Percentiles rank a stretch among this genome's conserved stretches.
phyloP scores from a whole-genome alignment of 768 basidiomycete genomes.

The Tephrocybe rancida region DNA sequence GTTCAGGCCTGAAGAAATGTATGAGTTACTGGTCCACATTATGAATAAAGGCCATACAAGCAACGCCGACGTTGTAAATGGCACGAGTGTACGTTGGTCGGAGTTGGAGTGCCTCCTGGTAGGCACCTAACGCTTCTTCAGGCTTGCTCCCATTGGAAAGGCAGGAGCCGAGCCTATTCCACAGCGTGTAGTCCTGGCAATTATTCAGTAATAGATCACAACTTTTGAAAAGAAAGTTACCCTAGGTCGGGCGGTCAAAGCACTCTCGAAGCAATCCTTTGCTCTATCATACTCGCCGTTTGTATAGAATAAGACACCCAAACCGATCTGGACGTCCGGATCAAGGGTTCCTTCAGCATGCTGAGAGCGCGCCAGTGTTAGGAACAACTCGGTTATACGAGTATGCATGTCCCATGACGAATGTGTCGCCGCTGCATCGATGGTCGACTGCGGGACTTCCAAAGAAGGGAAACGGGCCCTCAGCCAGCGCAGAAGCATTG shows the following conservation, averaged over 20 bases:
- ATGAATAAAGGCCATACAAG: slow-evolving; percentile 59
- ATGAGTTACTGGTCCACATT: slow-evolving; percentile 4
- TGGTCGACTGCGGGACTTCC: slow-evolving; percentile 55
- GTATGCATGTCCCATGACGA: slow-evolving; percentile 84
- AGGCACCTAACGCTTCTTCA: slow-evolving; percentile 90
- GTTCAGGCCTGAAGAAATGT: slow-evolving; percentile 71
- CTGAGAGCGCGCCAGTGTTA: slow-evolving; percentile 81
- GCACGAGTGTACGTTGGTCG: slow-evolving; percentile 97
- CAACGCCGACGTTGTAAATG: slow-evolving; percentile 97
- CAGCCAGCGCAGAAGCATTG: slow-evolving; percentile 87
- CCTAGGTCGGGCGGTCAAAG: slow-evolving; percentile 76
- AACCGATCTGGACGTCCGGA: slow-evolving; percentile 89
- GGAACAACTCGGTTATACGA: slow-evolving; percentile 79
- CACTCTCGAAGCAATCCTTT: slow-evolving; percentile 93
- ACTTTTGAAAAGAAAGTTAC: slow-evolving; percentile 20
- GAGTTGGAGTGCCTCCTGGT: slow-evolving; percentile 86
- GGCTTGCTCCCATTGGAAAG: slow-evolving; percentile 94
- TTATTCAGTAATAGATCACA: neutral
- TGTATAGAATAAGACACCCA: slow-evolving; percentile 92
- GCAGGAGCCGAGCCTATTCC: slow-evolving; percentile 95
- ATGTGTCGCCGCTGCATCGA: slow-evolving; percentile 53
- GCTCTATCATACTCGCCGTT: slow-evolving; percentile 86
- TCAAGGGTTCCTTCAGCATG: slow-evolving; percentile 73
- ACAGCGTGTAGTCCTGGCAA: slow-evolving; percentile 81
- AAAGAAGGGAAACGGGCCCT: slow-evolving; percentile 62